These are phyloP conservation scores for Dendrothele bispora DNA, from an alignment of 768 basidiomycete species.

Conservation along the genomic window DNA sequence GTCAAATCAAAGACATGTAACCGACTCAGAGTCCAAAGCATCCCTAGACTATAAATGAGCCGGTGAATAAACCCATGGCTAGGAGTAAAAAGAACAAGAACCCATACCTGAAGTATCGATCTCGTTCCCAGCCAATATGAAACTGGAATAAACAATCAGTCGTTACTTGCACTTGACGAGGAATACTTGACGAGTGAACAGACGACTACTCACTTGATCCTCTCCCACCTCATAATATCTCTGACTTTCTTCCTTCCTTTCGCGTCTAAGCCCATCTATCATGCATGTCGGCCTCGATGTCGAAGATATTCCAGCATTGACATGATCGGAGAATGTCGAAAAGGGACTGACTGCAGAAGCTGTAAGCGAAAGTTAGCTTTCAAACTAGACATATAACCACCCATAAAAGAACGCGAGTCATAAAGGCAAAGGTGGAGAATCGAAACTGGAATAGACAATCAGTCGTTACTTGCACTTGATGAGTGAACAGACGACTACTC, in stretches of 20 bases:
- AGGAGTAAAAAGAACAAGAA: conserved; percentile 4
- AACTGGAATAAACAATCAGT: conserved; percentile 44
- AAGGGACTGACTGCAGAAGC: conserved; percentile 48
- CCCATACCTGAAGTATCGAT: conserved; percentile 87
- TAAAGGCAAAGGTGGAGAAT: conserved; percentile 63
- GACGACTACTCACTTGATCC: conserved; percentile 66
- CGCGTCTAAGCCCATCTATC: conserved; percentile 83
- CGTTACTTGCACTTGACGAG: background rate
- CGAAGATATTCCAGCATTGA: conserved; percentile 81
- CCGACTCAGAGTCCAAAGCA: conserved; percentile 76
- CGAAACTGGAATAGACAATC: conserved; percentile 53
- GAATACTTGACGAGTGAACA: too few species aligned
- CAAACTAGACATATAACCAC: conserved; percentile 23
- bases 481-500: conserved; percentile 31
- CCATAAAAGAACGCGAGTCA: conserved; percentile 65
- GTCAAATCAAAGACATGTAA: conserved; percentile 52
- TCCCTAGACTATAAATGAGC: conserved; percentile 47
- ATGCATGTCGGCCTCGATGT: conserved; percentile 83
- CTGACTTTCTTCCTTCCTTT: conserved; percentile 83
- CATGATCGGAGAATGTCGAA: conserved; percentile 79
- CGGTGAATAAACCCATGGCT: too few species aligned
- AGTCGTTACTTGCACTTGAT: background rate
- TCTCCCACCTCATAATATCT: conserved; percentile 86
- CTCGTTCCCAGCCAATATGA: conserved; percentile 85
- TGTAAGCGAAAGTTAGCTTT: background rate